Conservation (phyloP, 306 rosid species). For the Begonia masoniana region DNA sequence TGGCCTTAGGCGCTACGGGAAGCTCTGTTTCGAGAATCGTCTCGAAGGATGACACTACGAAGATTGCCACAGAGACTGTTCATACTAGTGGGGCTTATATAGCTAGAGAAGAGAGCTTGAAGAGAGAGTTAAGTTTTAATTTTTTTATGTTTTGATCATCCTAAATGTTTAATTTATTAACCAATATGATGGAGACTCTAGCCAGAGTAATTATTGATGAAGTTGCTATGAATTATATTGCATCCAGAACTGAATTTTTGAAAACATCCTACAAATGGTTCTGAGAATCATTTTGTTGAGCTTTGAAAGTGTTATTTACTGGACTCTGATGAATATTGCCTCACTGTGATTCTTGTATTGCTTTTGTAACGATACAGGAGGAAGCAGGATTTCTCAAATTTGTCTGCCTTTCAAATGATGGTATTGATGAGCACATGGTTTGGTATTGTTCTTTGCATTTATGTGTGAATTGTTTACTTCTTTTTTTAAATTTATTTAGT, state of each 20-base stretch:
- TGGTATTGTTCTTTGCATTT: slow-evolving; percentile 39
- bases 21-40: slow-evolving; percentile 47
- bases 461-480: background rate
- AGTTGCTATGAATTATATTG: background rate
- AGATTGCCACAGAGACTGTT: slow-evolving; percentile 79
- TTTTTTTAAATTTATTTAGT: slow-evolving; percentile 1
- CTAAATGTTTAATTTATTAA: background rate
- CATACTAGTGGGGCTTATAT: slow-evolving; percentile 93
- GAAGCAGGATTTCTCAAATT: slow-evolving; percentile 83
- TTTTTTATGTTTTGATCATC: background rate
- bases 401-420: slow-evolving; percentile 65
- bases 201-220: background rate
- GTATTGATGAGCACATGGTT: slow-evolving; percentile 83
- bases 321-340: background rate
- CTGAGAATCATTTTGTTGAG: background rate
- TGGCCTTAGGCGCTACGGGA: slow-evolving; percentile 10
- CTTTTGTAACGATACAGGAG: slow-evolving; percentile 37
- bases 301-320: background rate
- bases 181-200: background rate
- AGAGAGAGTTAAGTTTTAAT: slow-evolving; percentile 42
- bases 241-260: background rate
- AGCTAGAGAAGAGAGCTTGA: slow-evolving; percentile 82
- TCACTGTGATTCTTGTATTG: background rate
- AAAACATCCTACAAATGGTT: too few species aligned
- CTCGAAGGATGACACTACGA: slow-evolving; percentile 71